Evolutionary conservation across 345 rosid species (phyloP).

Genomic region (Ricinus communis): DNA sequence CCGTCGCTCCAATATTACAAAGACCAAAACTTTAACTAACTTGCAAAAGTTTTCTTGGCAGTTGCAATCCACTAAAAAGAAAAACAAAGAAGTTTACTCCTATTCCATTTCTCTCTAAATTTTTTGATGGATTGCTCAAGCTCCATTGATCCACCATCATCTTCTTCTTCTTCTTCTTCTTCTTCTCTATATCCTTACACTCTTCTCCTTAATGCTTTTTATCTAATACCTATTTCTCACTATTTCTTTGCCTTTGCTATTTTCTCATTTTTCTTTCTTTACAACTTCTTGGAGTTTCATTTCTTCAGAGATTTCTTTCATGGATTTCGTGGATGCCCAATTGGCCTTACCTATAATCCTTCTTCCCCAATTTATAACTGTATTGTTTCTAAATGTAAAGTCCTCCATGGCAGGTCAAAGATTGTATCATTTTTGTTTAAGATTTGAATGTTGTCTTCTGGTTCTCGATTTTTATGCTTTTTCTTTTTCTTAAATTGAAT

Average conservation of each 20-base stretch:
- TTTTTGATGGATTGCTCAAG: not conserved
- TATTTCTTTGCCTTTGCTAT: slow-evolving; percentile 41
- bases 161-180: slow-evolving; percentile 31
- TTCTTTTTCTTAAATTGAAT: not conserved
- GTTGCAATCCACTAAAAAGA: too few species aligned
- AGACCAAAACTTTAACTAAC: too few species aligned
- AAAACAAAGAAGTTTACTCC: too few species aligned
- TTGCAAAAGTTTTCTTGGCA: too few species aligned
- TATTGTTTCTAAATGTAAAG: slow-evolving; percentile 63
- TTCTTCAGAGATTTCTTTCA: slow-evolving; percentile 54
- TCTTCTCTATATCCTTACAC: slow-evolving; percentile 46
- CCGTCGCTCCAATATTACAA: too few species aligned
- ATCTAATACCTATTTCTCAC: slow-evolving; percentile 52
- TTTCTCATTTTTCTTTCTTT: slow-evolving; percentile 41
- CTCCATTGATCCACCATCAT: not conserved
- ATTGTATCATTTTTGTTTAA: not conserved
- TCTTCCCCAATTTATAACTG: slow-evolving; percentile 50
- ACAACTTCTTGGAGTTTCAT: slow-evolving; percentile 70
- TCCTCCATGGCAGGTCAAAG: slow-evolving; percentile 65
- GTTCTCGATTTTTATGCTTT: not conserved
- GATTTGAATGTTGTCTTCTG: not conserved
- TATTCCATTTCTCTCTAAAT: too few species aligned
- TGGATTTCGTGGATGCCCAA: slow-evolving; percentile 43
- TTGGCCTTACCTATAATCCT: slow-evolving; percentile 44
- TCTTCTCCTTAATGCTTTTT: slow-evolving; percentile 45